These are phyloP conservation scores for Biancaea sappan DNA, from an alignment of 306 rosid genomes.

Conservation along the genomic window DNA sequence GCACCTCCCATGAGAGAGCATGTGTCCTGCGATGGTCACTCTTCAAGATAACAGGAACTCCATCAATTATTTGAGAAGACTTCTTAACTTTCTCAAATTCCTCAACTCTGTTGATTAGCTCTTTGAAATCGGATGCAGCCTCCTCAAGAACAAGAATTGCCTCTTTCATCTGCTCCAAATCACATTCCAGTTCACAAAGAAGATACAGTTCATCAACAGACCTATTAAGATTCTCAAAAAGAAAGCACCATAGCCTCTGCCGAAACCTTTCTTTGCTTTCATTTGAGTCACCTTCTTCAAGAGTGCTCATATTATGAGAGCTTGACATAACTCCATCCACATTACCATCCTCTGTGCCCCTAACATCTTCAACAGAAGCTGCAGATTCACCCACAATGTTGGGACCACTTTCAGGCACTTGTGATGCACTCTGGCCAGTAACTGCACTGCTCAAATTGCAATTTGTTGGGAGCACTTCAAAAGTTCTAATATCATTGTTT, in stretches of 20 bases:
- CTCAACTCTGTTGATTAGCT: constrained; percentile 81
- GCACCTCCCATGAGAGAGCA: constrained; percentile 99
- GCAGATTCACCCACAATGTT: constrained; percentile 42
- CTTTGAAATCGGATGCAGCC: constrained; percentile 91
- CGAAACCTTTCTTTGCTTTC: constrained; percentile 98
- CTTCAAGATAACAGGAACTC: constrained; percentile 71
- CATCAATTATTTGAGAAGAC: constrained; percentile 75
- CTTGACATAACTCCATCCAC: constrained; percentile 44
- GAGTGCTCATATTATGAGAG: constrained; percentile 51
- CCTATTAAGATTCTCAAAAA: constrained; percentile 97
- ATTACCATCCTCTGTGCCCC: constrained; percentile 39
- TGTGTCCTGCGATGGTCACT: constrained; percentile 97
- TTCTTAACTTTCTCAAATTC: constrained; percentile 87
- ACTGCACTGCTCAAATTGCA: constrained; percentile 39
- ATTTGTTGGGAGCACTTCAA: constrained; percentile 32
- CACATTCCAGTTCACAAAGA: constrained; percentile 97
- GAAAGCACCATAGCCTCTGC: constrained; percentile 98
- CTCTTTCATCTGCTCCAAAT: constrained; percentile 96
- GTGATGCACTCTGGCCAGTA: constrained; percentile 38
- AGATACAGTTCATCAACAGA: constrained; percentile 99
- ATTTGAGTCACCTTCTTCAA: constrained; percentile 66
- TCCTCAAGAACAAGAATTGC: constrained; percentile 98
- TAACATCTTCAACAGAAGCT: constrained; percentile 43
- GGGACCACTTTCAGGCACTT: constrained; percentile 34
- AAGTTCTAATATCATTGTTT: constrained; percentile 34